Evolutionary conservation across 441 rosid species (phyloP).

Genomic region (Dalechampia spathulata): DNA sequence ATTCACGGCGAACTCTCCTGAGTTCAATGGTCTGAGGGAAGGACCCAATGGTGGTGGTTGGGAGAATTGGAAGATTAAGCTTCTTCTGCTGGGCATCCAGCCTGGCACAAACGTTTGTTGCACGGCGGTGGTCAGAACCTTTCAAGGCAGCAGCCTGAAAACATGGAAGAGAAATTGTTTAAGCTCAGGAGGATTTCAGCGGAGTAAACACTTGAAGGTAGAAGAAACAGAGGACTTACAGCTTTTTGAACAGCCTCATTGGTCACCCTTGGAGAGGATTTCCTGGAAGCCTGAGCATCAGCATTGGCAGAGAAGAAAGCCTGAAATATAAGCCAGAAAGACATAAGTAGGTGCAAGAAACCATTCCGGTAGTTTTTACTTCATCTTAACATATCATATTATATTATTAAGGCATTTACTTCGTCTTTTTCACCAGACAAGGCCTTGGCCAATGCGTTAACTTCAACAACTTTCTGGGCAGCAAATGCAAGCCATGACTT

Average conservation of each 20-base stretch:
- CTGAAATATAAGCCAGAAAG: constrained; percentile 29
- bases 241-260: constrained; percentile 95
- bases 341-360: not conserved
- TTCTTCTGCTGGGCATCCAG: constrained; percentile 94
- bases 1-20: constrained; percentile 94
- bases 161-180: constrained; percentile 15
- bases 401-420: constrained; percentile 39
- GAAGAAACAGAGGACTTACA: constrained; percentile 36
- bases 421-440: constrained; percentile 75
- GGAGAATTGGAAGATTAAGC: constrained; percentile 93
- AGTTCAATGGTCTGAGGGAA: constrained; percentile 93
- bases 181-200: not conserved
- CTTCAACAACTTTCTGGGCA: constrained; percentile 95
- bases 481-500: constrained; percentile 98
- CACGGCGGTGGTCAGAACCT: constrained; percentile 88
- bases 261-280: constrained; percentile 81
- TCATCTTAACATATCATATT: no score
- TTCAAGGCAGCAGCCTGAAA: constrained; percentile 86
- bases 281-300: constrained; percentile 82
- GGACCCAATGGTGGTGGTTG: constrained; percentile 96
- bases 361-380: not conserved
- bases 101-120: constrained; percentile 77
- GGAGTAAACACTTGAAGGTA: constrained; percentile 1
- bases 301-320: constrained; percentile 72
- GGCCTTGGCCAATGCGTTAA: constrained; percentile 83